phyloP scores from a whole-genome alignment of 495 filamentous ascomycete genomes.

The Bathelium albidoporum region DNA sequence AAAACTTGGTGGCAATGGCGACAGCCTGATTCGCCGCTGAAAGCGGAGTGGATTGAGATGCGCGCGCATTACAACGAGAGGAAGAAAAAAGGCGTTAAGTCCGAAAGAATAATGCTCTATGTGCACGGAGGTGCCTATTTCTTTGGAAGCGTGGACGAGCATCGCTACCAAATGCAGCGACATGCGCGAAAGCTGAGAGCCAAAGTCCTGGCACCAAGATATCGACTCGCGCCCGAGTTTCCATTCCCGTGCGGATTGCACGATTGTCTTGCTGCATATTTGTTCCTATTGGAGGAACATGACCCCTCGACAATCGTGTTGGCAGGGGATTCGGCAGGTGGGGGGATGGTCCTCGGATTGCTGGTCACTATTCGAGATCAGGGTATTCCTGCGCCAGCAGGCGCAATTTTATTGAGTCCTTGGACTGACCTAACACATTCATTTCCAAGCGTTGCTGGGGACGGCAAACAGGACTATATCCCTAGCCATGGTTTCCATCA shows the following conservation, averaged over 20 bases:
- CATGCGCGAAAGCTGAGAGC: slow-evolving; percentile 90
- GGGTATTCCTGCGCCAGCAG: slow-evolving; percentile 71
- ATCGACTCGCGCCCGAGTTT: slow-evolving; percentile 84
- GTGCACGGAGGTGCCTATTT: slow-evolving; percentile 78
- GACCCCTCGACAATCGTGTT: slow-evolving; percentile 67
- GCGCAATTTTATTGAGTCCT: slow-evolving; percentile 79
- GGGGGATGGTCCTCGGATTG: slow-evolving; percentile 72
- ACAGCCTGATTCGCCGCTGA: slow-evolving; percentile 46
- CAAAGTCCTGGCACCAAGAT: slow-evolving; percentile 75
- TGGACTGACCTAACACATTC: slow-evolving; percentile 94
- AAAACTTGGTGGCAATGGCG: slow-evolving; percentile 95
- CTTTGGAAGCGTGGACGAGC: slow-evolving; percentile 89
- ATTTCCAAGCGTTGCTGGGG: slow-evolving; percentile 73
- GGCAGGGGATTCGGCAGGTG: slow-evolving; percentile 86
- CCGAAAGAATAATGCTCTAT: slow-evolving; percentile 80
- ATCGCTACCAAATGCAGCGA: slow-evolving; percentile 90
- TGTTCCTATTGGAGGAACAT: slow-evolving; percentile 65
- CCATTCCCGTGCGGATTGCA: slow-evolving; percentile 87
- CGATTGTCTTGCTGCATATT: slow-evolving; percentile 79
- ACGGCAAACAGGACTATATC: slow-evolving; percentile 73
- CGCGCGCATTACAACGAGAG: slow-evolving; percentile 63
- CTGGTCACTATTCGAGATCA: slow-evolving; percentile 73
- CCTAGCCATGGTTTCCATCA: slow-evolving; percentile 78
- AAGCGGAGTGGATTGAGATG: slow-evolving; percentile 96
- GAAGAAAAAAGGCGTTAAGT: slow-evolving; percentile 44